Conservation (phyloP, 2,329 filamentous ascomycete genomes). For the Penicillium italicum region DNA sequence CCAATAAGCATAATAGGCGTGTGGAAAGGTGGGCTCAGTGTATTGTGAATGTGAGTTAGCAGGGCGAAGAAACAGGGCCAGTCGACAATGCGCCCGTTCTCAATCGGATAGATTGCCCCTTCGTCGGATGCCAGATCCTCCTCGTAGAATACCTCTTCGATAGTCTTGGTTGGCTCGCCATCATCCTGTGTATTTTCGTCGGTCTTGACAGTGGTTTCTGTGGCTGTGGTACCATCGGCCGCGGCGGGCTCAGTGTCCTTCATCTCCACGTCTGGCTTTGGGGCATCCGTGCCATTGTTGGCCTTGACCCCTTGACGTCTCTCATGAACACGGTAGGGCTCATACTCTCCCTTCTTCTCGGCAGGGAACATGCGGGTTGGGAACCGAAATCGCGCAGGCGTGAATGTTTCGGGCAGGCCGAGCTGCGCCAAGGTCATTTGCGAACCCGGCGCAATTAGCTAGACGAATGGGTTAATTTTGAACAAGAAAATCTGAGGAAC, state of each 20-base stretch:
- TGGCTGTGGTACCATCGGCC: constrained; percentile 9
- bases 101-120: constrained; percentile 83
- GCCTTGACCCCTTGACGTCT: constrained; percentile 30
- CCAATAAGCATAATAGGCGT: constrained; percentile 88
- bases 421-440: constrained; percentile 87
- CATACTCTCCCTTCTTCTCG: constrained; percentile 72
- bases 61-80: constrained; percentile 94
- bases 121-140: constrained; percentile 86
- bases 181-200: constrained; percentile 24
- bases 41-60: constrained; percentile 84
- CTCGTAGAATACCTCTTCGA: constrained; percentile 64
- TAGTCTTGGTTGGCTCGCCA: constrained; percentile 32
- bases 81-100: constrained; percentile 76
- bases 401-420: constrained; percentile 84
- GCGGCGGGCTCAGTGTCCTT: constrained; percentile 37
- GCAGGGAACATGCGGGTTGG: constrained; percentile 89
- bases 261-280: constrained; percentile 45
- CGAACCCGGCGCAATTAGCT: constrained; percentile 65
- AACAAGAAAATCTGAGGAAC: neutral
- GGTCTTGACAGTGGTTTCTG: constrained; percentile 25
- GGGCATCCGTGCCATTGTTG: constrained; percentile 29
- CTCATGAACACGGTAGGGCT: constrained; percentile 74
- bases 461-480: neutral
- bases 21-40: constrained; percentile 86
- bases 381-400: constrained; percentile 79